Conservation (phyloP, 768 basidiomycete species). For the Cubamyces sp. region DNA sequence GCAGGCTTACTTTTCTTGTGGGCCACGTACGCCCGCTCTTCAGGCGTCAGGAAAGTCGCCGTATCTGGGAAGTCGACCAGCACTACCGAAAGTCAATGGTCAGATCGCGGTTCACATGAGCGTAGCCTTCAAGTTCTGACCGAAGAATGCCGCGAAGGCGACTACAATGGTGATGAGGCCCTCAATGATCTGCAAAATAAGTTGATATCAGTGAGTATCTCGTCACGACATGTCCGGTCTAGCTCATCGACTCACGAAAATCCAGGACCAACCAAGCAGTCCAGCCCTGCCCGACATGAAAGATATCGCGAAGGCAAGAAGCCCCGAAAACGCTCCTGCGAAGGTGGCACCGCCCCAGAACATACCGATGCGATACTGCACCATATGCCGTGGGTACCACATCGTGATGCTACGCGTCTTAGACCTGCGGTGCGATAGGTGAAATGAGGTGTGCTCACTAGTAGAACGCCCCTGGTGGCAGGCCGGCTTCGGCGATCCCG, state of each 20-base stretch:
- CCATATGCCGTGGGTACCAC: conserved; percentile 35
- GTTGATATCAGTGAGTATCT: neutral
- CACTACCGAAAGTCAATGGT: conserved; percentile 39
- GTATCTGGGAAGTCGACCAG: conserved; percentile 65
- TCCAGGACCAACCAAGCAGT: conserved; percentile 39
- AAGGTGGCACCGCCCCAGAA: conserved; percentile 35
- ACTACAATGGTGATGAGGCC: conserved; percentile 62
- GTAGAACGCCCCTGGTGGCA: conserved; percentile 74
- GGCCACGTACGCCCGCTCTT: conserved; percentile 55
- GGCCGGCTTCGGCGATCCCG: conserved; percentile 67
- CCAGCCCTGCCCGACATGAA: conserved; percentile 39
- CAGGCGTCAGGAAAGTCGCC: conserved; percentile 62
- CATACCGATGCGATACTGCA: conserved; percentile 33
- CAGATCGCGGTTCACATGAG: neutral
- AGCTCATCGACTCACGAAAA: conserved; percentile 30
- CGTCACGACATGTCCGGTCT: neutral
- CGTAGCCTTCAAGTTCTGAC: neutral
- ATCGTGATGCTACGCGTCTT: conserved; percentile 3
- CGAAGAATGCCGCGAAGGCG: conserved; percentile 43
- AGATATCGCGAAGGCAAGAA: conserved; percentile 41
- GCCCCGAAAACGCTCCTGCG: conserved; percentile 34
- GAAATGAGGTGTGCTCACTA: conserved; percentile 45
- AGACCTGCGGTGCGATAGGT: neutral
- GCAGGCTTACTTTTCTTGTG: neutral
- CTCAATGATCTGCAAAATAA: conserved; percentile 54